Conservation (phyloP, 2,329 filamentous ascomycete genomes). For the Aspergillus versicolor region DNA sequence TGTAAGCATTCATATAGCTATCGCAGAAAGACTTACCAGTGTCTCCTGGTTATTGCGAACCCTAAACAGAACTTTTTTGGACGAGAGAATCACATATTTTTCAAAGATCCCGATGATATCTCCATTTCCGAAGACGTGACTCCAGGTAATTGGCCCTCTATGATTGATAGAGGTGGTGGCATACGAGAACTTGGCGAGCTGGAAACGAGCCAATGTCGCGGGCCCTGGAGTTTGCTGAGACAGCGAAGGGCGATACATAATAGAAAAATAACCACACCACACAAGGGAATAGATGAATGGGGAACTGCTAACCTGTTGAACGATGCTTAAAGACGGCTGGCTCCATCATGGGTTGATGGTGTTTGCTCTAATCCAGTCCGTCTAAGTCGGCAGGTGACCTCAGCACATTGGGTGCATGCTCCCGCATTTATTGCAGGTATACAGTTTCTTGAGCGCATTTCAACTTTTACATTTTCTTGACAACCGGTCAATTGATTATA, state of each 20-base stretch:
- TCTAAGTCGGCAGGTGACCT: not conserved
- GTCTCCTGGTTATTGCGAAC: slow-evolving; percentile 30
- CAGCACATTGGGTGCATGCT: not conserved
- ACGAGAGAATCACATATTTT: slow-evolving; percentile 16
- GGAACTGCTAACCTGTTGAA: not conserved
- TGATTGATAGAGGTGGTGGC: slow-evolving; percentile 39
- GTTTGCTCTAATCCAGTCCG: not conserved
- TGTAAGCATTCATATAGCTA: not conserved
- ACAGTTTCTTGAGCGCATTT: not conserved
- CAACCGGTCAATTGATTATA: not conserved
- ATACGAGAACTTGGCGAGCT: slow-evolving; percentile 46
- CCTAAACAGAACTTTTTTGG: slow-evolving; percentile 28
- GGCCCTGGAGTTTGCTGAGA: slow-evolving; percentile 10
- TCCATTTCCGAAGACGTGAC: slow-evolving; percentile 39
- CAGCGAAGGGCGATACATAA: slow-evolving; percentile 13
- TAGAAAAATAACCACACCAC: not conserved
- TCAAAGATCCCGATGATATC: slow-evolving; percentile 40
- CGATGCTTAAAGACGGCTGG: not conserved
- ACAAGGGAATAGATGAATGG: not conserved
- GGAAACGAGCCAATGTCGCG: slow-evolving; percentile 23
- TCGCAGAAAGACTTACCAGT: slow-evolving; percentile 32
- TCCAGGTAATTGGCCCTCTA: slow-evolving; percentile 44
- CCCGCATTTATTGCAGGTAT: not conserved
- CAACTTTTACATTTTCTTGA: not conserved
- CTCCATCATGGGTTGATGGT: not conserved